phyloP scores from a whole-genome alignment of 768 basidiomycete genomes.

The Phylloporus scabripes region DNA sequence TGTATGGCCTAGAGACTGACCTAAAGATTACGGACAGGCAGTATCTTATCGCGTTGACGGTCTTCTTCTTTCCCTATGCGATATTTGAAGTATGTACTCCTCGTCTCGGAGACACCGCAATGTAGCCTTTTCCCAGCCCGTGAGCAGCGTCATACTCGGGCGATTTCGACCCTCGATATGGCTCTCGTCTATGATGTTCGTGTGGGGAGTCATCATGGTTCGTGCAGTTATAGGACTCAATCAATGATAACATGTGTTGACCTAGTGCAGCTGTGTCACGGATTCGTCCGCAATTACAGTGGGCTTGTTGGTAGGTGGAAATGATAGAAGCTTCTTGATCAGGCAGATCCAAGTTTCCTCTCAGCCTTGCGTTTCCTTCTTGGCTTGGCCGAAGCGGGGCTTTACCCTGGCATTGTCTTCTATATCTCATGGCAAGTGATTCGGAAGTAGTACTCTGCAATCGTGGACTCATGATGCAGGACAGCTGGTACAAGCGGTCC shows the following conservation, averaged over 20 bases:
- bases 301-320: constrained; percentile 49
- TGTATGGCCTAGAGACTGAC: too few species aligned
- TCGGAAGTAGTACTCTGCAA: background rate
- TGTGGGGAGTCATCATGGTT: constrained; percentile 33
- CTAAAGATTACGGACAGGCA: too few species aligned
- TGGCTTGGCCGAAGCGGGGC: constrained; percentile 47
- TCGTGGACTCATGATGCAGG: background rate
- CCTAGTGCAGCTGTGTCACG: constrained; percentile 51
- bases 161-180: constrained; percentile 57
- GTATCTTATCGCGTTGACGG: constrained; percentile 58
- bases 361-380: constrained; percentile 58
- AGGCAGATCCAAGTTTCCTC: background rate
- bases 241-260: background rate
- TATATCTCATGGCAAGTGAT: constrained; percentile 50
- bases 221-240: constrained; percentile 31
- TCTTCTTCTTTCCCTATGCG: constrained; percentile 75
- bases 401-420: constrained; percentile 52
- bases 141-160: constrained; percentile 57
- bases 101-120: background rate
- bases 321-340: background rate
- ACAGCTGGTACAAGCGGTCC: constrained; percentile 73
- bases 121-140: constrained; percentile 37
- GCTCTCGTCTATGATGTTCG: constrained; percentile 41
- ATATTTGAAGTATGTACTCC: constrained; percentile 51
- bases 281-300: constrained; percentile 54